Conservation (phyloP, 1,284 basidiomycete species). For the Veloboletus limbatus region DNA sequence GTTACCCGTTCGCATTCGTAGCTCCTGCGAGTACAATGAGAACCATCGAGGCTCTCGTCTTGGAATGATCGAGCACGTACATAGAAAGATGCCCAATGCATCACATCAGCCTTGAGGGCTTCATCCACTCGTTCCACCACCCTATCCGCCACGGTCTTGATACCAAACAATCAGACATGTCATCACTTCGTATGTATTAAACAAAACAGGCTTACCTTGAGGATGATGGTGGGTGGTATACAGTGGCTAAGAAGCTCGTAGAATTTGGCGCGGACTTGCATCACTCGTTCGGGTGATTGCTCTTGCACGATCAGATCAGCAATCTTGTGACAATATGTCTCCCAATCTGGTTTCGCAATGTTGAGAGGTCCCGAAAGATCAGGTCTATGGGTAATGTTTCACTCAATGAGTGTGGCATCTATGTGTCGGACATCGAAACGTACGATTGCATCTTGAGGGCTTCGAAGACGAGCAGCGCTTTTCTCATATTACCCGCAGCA, state of each 20-base stretch:
- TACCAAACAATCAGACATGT: constrained; percentile 6
- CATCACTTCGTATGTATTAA: background rate
- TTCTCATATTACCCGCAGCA: constrained; percentile 89
- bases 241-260: constrained; percentile 98
- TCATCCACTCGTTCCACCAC: constrained; percentile 82
- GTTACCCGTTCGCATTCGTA: constrained; percentile 83
- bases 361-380: constrained; percentile 72
- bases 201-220: constrained; percentile 61
- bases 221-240: constrained; percentile 90
- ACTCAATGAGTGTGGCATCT: constrained; percentile 4
- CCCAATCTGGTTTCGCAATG: constrained; percentile 98
- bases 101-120: constrained; percentile 82
- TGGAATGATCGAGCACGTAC: constrained; percentile 44
- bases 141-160: constrained; percentile 82
- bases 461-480: constrained; percentile 93
- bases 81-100: constrained; percentile 97
- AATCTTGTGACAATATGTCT: constrained; percentile 93
- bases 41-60: background rate
- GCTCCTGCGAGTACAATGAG: constrained; percentile 55
- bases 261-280: constrained; percentile 89
- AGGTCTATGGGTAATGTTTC: constrained; percentile 42
- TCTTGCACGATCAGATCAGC: constrained; percentile 93
- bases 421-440: constrained; percentile 26
- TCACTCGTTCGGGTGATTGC: constrained; percentile 87
- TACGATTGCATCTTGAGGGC: constrained; percentile 94